Percentiles rank a stretch among this genome's conserved stretches.
phyloP scores from a whole-genome alignment of 2,329 filamentous ascomycete species.

The Sarocladium kiliense region DNA sequence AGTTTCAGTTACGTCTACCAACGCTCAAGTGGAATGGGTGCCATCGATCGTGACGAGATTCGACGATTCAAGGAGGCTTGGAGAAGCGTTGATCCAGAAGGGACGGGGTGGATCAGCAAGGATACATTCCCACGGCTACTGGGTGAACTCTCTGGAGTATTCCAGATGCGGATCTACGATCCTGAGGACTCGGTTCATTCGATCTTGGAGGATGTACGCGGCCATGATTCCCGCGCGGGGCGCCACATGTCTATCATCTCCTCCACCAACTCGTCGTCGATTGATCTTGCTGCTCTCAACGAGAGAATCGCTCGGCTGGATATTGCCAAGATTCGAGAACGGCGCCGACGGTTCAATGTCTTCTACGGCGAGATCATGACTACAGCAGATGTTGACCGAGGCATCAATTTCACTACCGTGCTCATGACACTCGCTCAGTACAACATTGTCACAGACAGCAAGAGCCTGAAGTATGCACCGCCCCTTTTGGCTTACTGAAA shows the following conservation, averaged over 20 bases:
- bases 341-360: conserved; percentile 78
- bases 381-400: conserved; percentile 80
- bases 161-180: conserved; percentile 95
- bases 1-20: conserved; percentile 99
- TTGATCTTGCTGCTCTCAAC: conserved; percentile 75
- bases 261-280: conserved; percentile 45
- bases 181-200: conserved; percentile 81
- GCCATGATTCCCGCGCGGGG: conserved; percentile 42
- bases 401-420: conserved; percentile 86
- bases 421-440: conserved; percentile 97
- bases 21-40: conserved; percentile 84
- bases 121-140: conserved; percentile 84
- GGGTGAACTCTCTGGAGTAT: conserved; percentile 88
- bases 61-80: conserved; percentile 97
- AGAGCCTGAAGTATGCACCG: conserved; percentile 68
- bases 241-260: conserved; percentile 52
- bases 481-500: background rate
- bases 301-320: conserved; percentile 69
- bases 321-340: conserved; percentile 64
- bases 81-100: conserved; percentile 90
- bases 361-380: conserved; percentile 97
- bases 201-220: conserved; percentile 79
- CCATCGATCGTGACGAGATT: conserved; percentile 88
- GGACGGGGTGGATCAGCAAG: conserved; percentile 85
- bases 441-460: conserved; percentile 97